Percentiles rank a stretch among this genome's conserved stretches.
These are phyloP conservation scores for Maudiozyma pseudohumilis DNA, from an alignment of 805 yeast species.

Conservation along the genomic window DNA sequence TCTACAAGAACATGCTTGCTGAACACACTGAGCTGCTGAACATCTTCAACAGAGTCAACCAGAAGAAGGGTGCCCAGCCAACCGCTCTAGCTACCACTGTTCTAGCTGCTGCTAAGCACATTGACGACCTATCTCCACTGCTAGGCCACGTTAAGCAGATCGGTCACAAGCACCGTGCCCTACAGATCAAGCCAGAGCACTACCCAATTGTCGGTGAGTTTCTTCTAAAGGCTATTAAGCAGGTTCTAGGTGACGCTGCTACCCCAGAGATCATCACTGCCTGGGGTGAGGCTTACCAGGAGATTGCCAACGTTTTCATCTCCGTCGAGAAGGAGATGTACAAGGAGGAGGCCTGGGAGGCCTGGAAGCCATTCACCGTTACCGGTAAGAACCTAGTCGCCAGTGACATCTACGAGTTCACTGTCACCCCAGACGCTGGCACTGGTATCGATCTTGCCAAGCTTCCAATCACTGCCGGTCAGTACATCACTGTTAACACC, in stretches of 20 bases:
- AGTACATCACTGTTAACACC: constrained; percentile 32
- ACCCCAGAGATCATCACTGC: constrained; percentile 48
- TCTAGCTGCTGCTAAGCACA: constrained; percentile 50
- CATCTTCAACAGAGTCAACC: constrained; percentile 54
- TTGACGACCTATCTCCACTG: constrained; percentile 48
- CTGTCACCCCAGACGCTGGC: constrained; percentile 38
- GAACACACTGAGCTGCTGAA: constrained; percentile 45
- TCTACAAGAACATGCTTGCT: constrained; percentile 47
- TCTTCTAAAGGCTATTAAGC: constrained; percentile 44
- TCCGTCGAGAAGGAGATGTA: constrained; percentile 43
- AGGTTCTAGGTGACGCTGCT: constrained; percentile 52
- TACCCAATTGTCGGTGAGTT: constrained; percentile 55
- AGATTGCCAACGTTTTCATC: constrained; percentile 52
- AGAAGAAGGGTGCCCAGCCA: constrained; percentile 47
- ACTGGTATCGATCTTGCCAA: constrained; percentile 22
- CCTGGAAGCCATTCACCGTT: constrained; percentile 44
- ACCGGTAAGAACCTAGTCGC: constrained; percentile 35
- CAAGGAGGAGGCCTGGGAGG: constrained; percentile 45
- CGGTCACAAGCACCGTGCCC: constrained; percentile 56
- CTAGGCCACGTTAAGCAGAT: constrained; percentile 47
- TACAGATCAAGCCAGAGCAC: constrained; percentile 53
- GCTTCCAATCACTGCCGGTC: constrained; percentile 30
- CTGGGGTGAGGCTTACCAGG: constrained; percentile 57
- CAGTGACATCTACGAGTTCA: constrained; percentile 40
- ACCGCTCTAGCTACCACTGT: constrained; percentile 53